Evolutionary conservation across 2,329 filamentous ascomycete genomes (phyloP), one percentile per base, ranked within the genome.

Genomic region (Didymella segeticola): DNA sequence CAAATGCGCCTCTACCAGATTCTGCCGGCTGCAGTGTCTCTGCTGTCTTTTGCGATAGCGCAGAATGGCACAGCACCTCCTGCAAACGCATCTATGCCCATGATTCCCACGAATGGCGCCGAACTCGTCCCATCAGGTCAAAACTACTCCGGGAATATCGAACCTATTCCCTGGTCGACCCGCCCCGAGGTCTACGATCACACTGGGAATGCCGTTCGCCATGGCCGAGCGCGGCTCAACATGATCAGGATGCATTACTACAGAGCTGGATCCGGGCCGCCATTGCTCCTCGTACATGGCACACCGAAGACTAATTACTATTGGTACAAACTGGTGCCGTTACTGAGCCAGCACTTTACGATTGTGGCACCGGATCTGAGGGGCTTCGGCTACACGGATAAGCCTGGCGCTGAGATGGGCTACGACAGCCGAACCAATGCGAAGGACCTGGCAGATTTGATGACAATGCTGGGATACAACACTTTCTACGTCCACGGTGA

Each of bases 331-430:
- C 51, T 74, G 23, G 66, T 73, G 30, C 69, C 71, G 4, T 55
- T 72, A 2, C 54, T 75, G 2, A 70, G 66, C 15, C 56, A 56
- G 25, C 59, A 71, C 50, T 73, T 72, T 56, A 73, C 69, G 0
- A 57, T 75, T 23, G 68, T 75, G 5, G 72, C 71, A 2, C 70
- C 72, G 1, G 71, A 74, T 46, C 51, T 73, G 3, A 60, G 72
- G 34, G 72, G 72, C 0, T 75, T 74, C 43, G 71, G 71, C n/a
- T 71, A 71, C 23, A 72, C 71, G 4, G 71, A 74, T 58, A 74
- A 74, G 47, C 66, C 12, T 61, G 69, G 38, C 1, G 50, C 43
- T 2, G 43, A 47, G 30, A 53, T 47, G 50, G 72, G 71, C 23
- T 73, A 75, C 49, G 68, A 71, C 33, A 68, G 61, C 30, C 64